Conservation (phyloP, 2,329 filamentous ascomycete genomes). For the Neofusicoccum laricinum region DNA sequence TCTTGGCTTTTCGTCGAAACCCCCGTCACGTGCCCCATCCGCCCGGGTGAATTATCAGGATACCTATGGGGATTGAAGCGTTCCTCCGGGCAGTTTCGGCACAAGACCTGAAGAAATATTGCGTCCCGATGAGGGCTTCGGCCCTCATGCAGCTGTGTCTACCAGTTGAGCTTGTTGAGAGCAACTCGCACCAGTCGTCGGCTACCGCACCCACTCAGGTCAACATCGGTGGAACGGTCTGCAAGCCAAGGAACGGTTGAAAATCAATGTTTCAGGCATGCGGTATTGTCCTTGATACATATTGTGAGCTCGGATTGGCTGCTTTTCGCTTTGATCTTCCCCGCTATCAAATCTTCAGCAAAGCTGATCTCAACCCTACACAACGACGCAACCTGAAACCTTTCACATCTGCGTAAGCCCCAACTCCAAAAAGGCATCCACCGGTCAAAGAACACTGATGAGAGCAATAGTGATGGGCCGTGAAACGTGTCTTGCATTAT, state of each 20-base stretch:
- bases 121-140: too few species aligned
- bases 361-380: neutral
- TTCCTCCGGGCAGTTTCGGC: too few species aligned
- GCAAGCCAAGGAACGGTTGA: neutral
- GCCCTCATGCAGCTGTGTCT: too few species aligned
- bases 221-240: neutral
- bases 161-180: too few species aligned
- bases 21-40: neutral
- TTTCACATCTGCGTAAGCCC: neutral
- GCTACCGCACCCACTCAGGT: neutral
- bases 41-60: too few species aligned
- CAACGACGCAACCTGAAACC: neutral
- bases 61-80: too few species aligned
- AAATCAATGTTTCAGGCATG: too few species aligned
- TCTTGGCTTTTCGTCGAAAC: neutral
- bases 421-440: neutral
- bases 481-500: constrained; percentile 6
- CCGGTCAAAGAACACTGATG: neutral
- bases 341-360: neutral
- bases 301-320: neutral
- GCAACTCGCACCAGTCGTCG: too few species aligned
- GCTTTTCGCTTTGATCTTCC: neutral
- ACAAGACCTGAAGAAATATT: too few species aligned
- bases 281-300: too few species aligned
- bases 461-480: neutral